These are phyloP conservation scores for Acanthamoeba sp. DNA, from an alignment of 208 protist species.

Conservation along the genomic window DNA sequence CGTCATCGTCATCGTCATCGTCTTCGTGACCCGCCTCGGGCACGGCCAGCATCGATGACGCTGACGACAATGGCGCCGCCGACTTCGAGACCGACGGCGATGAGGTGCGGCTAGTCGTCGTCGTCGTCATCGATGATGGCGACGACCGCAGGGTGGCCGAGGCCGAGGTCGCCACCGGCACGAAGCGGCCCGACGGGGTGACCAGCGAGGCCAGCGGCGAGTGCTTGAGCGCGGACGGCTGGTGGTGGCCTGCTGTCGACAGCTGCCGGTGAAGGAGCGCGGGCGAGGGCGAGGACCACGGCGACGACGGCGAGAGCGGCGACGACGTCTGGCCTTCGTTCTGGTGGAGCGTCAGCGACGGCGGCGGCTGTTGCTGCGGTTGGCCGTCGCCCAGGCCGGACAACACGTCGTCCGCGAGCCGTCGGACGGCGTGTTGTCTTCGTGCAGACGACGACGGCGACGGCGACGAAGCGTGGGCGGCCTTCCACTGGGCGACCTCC, in stretches of 20 bases:
- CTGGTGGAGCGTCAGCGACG: background rate
- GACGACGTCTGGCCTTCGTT: slow-evolving; percentile 4
- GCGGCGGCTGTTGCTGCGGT: too few species aligned
- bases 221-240: too few species aligned
- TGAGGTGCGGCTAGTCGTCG: background rate
- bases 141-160: background rate
- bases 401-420: too few species aligned
- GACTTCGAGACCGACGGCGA: background rate
- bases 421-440: too few species aligned
- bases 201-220: slow-evolving; percentile 17
- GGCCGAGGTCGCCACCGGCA: background rate
- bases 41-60: too few species aligned
- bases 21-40: too few species aligned
- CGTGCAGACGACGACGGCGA: background rate
- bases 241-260: background rate
- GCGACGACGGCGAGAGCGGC: slow-evolving; percentile 8
- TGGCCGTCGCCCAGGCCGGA: slow-evolving; percentile 16
- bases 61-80: background rate
- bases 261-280: background rate
- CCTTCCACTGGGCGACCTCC: background rate
- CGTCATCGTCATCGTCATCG: too few species aligned
- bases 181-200: background rate
- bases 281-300: slow-evolving; percentile 11
- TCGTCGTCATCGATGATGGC: background rate
- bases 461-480: background rate